A percentile compares a stretch with the other conserved stretches of the same genome.
Conservation (phyloP, 2,329 filamentous ascomycete species). For the Exophiala dermatitidis region DNA sequence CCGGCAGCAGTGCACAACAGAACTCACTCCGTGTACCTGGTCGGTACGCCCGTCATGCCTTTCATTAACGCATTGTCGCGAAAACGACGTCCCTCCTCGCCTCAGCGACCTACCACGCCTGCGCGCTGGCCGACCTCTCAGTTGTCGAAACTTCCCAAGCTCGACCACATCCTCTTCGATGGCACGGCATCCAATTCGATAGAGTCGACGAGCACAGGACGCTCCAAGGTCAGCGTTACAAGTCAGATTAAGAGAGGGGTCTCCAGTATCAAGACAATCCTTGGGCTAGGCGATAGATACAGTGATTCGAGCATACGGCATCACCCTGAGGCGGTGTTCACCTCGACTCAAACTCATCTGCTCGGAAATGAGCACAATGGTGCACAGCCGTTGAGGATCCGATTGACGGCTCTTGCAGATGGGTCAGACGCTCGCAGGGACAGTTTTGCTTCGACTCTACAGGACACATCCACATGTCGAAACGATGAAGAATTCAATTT, state of each 20-base stretch:
- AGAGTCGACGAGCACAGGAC: constrained; percentile 19
- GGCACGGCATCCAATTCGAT: constrained; percentile 19
- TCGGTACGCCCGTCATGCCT: constrained; percentile 10
- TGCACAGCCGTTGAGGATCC: constrained; percentile 15
- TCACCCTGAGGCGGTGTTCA: constrained; percentile 6
- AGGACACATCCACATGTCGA: background rate
- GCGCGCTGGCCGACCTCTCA: constrained; percentile 3
- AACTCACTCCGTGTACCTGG: background rate
- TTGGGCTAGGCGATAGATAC: constrained; percentile 10
- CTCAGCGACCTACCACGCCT: background rate
- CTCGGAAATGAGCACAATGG: constrained; percentile 13
- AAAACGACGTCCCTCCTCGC: constrained; percentile 12
- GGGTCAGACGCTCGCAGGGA: constrained; percentile 1
- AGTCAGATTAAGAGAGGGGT: constrained; percentile 18
- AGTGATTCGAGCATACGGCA: constrained; percentile 7
- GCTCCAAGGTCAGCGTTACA: constrained; percentile 17
- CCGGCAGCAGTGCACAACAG: background rate
- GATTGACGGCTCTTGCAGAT: constrained; percentile 12
- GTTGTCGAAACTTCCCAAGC: constrained; percentile 11
- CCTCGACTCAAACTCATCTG: constrained; percentile 5
- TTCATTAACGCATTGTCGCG: constrained; percentile 15
- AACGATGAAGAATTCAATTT: constrained; percentile 2
- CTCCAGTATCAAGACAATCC: constrained; percentile 18
- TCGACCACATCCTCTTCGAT: constrained; percentile 20
- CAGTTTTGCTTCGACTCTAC: constrained; percentile 1